These are phyloP conservation scores for Colletotrichum spaethianum DNA, from an alignment of 2,329 filamentous ascomycete species.

Conservation along the genomic window DNA sequence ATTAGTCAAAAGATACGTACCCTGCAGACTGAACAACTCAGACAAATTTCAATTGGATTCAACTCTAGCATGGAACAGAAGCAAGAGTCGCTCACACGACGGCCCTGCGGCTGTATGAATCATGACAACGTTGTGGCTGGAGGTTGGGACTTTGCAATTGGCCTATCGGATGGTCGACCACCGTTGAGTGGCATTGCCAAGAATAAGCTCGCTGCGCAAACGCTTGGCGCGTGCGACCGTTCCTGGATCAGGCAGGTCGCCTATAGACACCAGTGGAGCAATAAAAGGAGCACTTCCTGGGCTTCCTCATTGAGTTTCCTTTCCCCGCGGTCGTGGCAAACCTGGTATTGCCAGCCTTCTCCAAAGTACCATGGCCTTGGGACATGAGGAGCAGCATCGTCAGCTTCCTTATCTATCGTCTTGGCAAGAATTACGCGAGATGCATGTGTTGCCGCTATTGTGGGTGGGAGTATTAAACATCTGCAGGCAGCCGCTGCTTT, in stretches of 20 bases:
- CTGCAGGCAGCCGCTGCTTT: neutral
- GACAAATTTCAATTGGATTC: too few relatives aligned
- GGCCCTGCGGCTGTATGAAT: neutral
- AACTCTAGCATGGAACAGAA: neutral
- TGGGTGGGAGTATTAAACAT: slow-evolving; percentile 6
- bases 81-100: too few relatives aligned
- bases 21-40: too few relatives aligned
- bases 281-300: neutral
- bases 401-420: slow-evolving; percentile 35
- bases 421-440: slow-evolving; percentile 34
- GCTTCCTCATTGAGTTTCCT: slow-evolving; percentile 32
- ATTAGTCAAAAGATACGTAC: neutral
- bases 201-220: slow-evolving; percentile 14
- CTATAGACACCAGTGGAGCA: slow-evolving; percentile 5
- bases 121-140: neutral
- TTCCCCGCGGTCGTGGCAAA: slow-evolving; percentile 12
- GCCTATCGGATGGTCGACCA: slow-evolving; percentile 16
- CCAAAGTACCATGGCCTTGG: neutral
- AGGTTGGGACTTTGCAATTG: neutral
- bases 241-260: slow-evolving; percentile 34
- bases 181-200: slow-evolving; percentile 14
- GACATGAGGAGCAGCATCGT: neutral
- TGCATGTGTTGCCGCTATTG: neutral
- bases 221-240: slow-evolving; percentile 22
- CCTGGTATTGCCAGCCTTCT: neutral